Base-by-base conservation (phyloP, 352 stramenopile genomes). In the Phytophthora citricola region DNA sequence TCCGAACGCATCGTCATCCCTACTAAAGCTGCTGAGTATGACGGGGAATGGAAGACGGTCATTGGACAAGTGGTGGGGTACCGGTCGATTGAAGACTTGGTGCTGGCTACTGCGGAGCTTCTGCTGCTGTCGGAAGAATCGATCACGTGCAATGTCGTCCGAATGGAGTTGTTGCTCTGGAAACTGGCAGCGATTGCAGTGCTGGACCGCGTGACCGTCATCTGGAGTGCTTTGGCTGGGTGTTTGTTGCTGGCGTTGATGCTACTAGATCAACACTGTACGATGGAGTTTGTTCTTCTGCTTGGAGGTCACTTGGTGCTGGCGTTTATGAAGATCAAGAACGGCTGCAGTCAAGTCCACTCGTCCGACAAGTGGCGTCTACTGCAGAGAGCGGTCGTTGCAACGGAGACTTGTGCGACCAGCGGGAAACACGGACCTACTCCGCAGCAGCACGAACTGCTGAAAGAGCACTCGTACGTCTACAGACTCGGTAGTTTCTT, bases 31-130 rank as follows among this genome's bases (percentile, higher is more conserved):
- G 64, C 69, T 4, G 38, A 57, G 39, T 77, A 63, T 44, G 50
- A 73, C 12, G 59, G 53, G 14, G 53, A 64, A 38, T 76, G 69
- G 69, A 73, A 67, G 51, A 73, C 64, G 27, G 26, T 71, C 29
- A 34, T 76, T 20, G 69, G 69, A 22, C 58, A 71, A 27, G 47
- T 76, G 39, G 51, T 62, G 44, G 69, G 69, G 38, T 76, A 76
- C 40, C 58, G 63, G 5, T 65, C 39, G 32, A 58, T 76, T 27
- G 68, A 76, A 65, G 43, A 66, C 58, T 34, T 53, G 34, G 52
- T 64, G 34, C 31, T 71, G 26, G 44, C 46, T 43, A 17, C 14
- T 6, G 52, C 60, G 15, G 55, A 41, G 15, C 17, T 71, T 20
- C 32, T 75, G 12, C 24, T 72, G 3, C 41, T 75, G 9, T 67